phyloP scores from a whole-genome alignment of 371 early-diverging fungal genomes.

The Mucor velutinosus region DNA sequence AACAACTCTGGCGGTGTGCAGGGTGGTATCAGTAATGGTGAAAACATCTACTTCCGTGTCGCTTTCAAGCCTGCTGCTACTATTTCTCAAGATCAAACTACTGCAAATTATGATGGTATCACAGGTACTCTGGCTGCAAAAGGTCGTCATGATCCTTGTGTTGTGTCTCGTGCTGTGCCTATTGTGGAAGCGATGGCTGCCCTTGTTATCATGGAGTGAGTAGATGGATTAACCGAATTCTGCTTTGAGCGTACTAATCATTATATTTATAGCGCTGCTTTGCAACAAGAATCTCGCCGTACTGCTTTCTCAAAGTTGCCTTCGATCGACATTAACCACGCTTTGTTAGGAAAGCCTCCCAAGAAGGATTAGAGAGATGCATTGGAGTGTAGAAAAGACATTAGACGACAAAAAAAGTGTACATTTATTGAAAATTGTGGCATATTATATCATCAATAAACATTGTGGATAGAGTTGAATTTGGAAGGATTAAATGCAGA shows the following conservation, averaged over 20 bases:
- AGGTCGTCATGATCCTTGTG: slow-evolving; percentile 98
- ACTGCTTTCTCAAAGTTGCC: slow-evolving; percentile 59
- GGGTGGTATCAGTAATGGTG: slow-evolving; percentile 97
- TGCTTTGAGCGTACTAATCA: not conserved
- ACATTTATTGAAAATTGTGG: not conserved
- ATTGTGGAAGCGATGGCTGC: slow-evolving; percentile 98
- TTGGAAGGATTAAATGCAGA: no score
- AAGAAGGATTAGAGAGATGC: slow-evolving; percentile 24
- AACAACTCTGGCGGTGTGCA: slow-evolving; percentile 97
- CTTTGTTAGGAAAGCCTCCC: slow-evolving; percentile 45
- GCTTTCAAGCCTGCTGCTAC: slow-evolving; percentile 98
- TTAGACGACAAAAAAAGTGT: not conserved
- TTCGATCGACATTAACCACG: slow-evolving; percentile 50
- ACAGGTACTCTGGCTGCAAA: slow-evolving; percentile 87
- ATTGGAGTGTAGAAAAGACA: not conserved
- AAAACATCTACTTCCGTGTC: slow-evolving; percentile 94
- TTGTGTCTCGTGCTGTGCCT: slow-evolving; percentile 94
- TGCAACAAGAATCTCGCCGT: slow-evolving; percentile 70
- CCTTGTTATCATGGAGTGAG: slow-evolving; percentile 90
- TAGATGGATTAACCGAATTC: slow-evolving; percentile 1
- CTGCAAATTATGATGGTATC: slow-evolving; percentile 84
- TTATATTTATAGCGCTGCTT: slow-evolving; percentile 43
- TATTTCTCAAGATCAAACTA: slow-evolving; percentile 87
- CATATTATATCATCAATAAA: no score
- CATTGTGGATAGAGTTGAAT: no score